These are phyloP conservation scores for Dothidotthia symphoricarpi DNA, from an alignment of 2,329 filamentous ascomycete genomes.

Conservation along the genomic window DNA sequence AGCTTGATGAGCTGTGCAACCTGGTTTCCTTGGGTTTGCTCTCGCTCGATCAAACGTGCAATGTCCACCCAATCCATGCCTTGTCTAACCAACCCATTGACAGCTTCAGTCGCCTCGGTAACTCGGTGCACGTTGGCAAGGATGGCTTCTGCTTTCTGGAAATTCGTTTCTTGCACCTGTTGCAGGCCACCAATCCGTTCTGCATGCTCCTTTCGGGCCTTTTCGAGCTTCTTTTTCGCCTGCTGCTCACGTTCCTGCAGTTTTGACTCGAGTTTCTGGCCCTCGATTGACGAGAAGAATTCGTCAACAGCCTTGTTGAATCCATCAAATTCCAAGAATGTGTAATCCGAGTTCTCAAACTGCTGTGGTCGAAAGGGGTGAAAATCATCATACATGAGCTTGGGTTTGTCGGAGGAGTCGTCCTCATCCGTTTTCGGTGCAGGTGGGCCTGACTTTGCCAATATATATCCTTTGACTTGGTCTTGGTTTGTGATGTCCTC, in stretches of 20 bases:
- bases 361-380: slow-evolving; percentile 87
- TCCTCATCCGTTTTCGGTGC: slow-evolving; percentile 35
- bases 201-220: slow-evolving; percentile 78
- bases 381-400: slow-evolving; percentile 84
- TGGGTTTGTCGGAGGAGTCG: slow-evolving; percentile 45
- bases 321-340: slow-evolving; percentile 72
- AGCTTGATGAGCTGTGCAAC: slow-evolving; percentile 85
- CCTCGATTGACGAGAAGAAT: slow-evolving; percentile 95
- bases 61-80: slow-evolving; percentile 99
- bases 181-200: slow-evolving; percentile 83
- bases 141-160: slow-evolving; percentile 85
- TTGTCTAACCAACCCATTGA: slow-evolving; percentile 86
- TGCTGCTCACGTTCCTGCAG: slow-evolving; percentile 77
- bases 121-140: slow-evolving; percentile 88
- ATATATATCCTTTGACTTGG: slow-evolving; percentile 77
- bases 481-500: slow-evolving; percentile 65
- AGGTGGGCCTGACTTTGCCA: slow-evolving; percentile 61
- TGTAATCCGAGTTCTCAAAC: slow-evolving; percentile 65
- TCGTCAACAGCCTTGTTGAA: slow-evolving; percentile 95
- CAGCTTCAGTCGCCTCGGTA: slow-evolving; percentile 86
- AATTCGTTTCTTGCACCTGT: slow-evolving; percentile 75
- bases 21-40: slow-evolving; percentile 75
- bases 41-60: slow-evolving; percentile 79
- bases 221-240: slow-evolving; percentile 80
- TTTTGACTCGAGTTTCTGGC: slow-evolving; percentile 83